Conservation (phyloP, 257 asterid species). For the Solanum pinnatisectum region DNA sequence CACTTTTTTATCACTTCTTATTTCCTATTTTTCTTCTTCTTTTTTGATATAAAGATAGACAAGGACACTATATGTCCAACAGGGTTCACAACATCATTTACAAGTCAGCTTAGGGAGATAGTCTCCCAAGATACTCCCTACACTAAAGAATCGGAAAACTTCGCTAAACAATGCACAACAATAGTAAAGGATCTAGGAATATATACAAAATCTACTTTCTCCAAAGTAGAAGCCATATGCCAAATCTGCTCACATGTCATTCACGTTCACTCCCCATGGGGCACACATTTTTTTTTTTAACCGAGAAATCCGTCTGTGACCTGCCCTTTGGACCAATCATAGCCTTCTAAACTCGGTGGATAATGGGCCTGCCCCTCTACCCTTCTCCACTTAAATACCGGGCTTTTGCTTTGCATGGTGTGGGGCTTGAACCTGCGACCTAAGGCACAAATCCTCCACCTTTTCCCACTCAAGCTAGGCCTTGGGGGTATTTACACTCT, state of each 20-base stretch:
- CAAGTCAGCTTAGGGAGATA: background rate
- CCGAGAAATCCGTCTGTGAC: too few species aligned
- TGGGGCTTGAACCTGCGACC: too few species aligned
- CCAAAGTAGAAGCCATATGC: background rate
- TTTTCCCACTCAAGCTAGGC: too few species aligned
- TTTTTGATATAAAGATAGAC: background rate
- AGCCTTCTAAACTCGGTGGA: too few species aligned
- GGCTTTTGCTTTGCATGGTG: too few species aligned
- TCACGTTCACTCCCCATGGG: background rate
- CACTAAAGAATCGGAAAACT: background rate
- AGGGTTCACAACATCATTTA: background rate
- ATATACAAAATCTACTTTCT: background rate
- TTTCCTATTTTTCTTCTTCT: background rate
- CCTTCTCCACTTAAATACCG: too few species aligned
- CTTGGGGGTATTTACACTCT: background rate
- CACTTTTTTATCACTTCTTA: background rate
- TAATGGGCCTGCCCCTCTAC: too few species aligned
- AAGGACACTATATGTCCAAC: background rate
- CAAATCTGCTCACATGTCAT: background rate
- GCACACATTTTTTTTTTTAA: too few species aligned
- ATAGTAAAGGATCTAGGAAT: background rate
- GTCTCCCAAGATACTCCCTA: background rate
- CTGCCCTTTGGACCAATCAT: too few species aligned
- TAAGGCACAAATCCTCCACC: too few species aligned
- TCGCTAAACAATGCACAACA: background rate